Evolutionary conservation across 306 rosid genomes (phyloP), one percentile per base, ranked within the genome.

Genomic region (Parietaria judaica): DNA sequence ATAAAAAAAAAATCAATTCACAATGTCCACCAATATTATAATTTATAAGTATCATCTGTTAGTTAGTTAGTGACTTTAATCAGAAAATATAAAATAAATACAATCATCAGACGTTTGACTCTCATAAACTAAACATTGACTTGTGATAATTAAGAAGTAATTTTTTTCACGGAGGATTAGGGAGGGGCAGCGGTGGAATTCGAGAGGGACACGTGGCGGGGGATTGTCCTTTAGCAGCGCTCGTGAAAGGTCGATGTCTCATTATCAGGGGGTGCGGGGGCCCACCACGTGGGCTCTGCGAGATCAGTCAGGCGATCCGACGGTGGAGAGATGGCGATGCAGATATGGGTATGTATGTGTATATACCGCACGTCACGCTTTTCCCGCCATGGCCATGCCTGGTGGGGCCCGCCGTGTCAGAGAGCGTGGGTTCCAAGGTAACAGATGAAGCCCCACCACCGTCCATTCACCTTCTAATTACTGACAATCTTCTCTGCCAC

Each of bases 371-470:
- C 74, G 63, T 69, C 74, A 69, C 74, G 74, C 74, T 54, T 69
- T 69, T 61, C 74, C 43, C 67, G 63, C 74, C 74, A 69, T 69
- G 63, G 63, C 74, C 74, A 69, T 69, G 63, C 63, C 62, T 15
- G 8, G 67, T 62, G 58, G 74, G 73, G 61, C 54, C 68, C 67
- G 47, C 50, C 3, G 59, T 17, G 55, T 3, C 41, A 10, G 56
- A 46, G 61, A 43, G 68, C 74, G 74, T 61, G 68, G 74, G 56
- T 61, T 61, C 43, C 57, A 61, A 69, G 73, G 67, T 53, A 69
- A 46, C 67, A 69, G 73, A 69, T 44, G 56, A 51, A 64, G 15
- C 67, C 53, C 67, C 63, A 53, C 44, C 56, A 69, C 74, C 74
- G 67, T 45, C 67, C 74, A 69, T 35, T 17, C 17, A 63, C 41